A percentile compares a stretch with the other conserved stretches of the same genome.
Evolutionary conservation across 2,329 filamentous ascomycete species (phyloP).

Genomic region (Aureobasidium sp.): DNA sequence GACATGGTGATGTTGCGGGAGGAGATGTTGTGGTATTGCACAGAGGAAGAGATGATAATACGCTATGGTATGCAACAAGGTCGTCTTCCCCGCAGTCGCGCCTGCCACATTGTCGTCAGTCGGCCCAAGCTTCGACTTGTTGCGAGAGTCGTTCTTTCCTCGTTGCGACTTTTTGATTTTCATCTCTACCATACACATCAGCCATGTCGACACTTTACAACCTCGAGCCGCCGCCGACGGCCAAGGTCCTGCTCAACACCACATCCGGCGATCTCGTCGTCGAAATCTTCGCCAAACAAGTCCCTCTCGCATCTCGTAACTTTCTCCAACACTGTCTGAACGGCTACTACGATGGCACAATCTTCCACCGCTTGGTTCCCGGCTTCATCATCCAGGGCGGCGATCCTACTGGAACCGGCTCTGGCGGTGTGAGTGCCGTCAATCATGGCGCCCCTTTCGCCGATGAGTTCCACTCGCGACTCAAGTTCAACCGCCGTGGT

Average conservation of each 20-base stretch:
- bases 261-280: constrained; percentile 82
- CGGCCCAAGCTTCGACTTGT: constrained; percentile 11
- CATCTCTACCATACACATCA: constrained; percentile 13
- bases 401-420: constrained; percentile 86
- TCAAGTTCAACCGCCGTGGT: constrained; percentile 89
- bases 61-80: background rate
- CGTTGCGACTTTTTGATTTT: background rate
- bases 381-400: constrained; percentile 93
- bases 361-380: constrained; percentile 88
- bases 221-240: constrained; percentile 88
- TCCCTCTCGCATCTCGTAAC: constrained; percentile 84
- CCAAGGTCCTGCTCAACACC: constrained; percentile 84
- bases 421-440: constrained; percentile 87
- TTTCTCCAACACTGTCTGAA: constrained; percentile 93
- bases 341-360: constrained; percentile 88
- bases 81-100: background rate
- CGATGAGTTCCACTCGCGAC: constrained; percentile 84
- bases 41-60: background rate
- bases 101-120: constrained; percentile 1
- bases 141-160: background rate
- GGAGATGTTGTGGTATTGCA: too few relatives aligned
- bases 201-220: constrained; percentile 87
- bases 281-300: constrained; percentile 92
- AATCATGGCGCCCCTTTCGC: constrained; percentile 75
- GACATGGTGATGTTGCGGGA: constrained; percentile 18